These are phyloP conservation scores for Cladosporium sp. DNA, from an alignment of 2,329 filamentous ascomycete species.

Conservation along the genomic window DNA sequence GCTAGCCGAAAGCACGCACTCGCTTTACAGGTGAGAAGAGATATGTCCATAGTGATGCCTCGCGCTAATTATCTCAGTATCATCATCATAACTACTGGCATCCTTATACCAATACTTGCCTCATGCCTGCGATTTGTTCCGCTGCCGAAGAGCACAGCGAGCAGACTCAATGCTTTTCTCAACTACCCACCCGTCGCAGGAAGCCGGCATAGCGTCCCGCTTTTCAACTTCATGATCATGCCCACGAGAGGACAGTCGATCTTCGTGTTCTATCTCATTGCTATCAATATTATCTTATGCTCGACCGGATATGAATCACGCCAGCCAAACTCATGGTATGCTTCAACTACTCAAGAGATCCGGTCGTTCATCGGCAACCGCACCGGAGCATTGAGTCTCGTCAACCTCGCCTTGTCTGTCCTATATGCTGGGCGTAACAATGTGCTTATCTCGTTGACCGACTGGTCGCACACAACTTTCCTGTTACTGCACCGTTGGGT, in stretches of 20 bases:
- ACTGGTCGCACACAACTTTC: slow-evolving; percentile 49
- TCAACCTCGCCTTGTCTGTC: slow-evolving; percentile 40
- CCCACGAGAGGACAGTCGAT: slow-evolving; percentile 26
- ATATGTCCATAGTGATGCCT: neutral
- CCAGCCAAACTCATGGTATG: slow-evolving; percentile 27
- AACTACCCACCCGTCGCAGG: slow-evolving; percentile 18
- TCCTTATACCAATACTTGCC: slow-evolving; percentile 17
- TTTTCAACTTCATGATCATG: slow-evolving; percentile 15
- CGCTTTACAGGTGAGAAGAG: slow-evolving; percentile 27
- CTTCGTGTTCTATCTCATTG: slow-evolving; percentile 27
- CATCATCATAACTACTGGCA: slow-evolving; percentile 18
- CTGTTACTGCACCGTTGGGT: slow-evolving; percentile 50
- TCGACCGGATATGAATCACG: slow-evolving; percentile 20
- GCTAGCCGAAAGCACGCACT: slow-evolving; percentile 27
- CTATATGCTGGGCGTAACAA: slow-evolving; percentile 48
- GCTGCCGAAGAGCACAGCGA: slow-evolving; percentile 11
- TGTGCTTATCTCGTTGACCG: slow-evolving; percentile 45
- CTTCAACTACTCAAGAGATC: slow-evolving; percentile 22
- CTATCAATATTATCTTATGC: slow-evolving; percentile 30
- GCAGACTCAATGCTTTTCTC: slow-evolving; percentile 16
- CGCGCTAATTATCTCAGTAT: slow-evolving; percentile 16
- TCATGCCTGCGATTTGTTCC: slow-evolving; percentile 17
- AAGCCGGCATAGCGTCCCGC: slow-evolving; percentile 12
- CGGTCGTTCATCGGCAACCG: slow-evolving; percentile 38
- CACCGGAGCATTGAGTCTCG: slow-evolving; percentile 39